Conservation (phyloP, 2,329 filamentous ascomycete genomes). For the Fusarium equiseti region DNA sequence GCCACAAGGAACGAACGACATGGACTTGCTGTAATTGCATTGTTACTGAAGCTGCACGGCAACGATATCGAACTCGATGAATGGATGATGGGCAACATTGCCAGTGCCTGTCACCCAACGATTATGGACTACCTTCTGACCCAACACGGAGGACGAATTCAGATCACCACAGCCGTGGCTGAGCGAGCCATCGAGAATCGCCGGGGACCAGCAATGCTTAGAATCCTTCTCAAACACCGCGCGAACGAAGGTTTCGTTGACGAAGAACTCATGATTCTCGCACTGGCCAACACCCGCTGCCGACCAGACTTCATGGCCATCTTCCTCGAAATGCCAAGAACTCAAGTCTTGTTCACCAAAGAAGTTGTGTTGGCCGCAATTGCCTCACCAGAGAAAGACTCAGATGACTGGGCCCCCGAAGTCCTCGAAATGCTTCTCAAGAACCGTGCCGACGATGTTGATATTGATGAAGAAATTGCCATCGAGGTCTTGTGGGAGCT, state of each 20-base stretch:
- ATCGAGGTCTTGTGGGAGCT: slow-evolving; percentile 19
- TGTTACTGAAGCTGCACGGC: slow-evolving; percentile 21
- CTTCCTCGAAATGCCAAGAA: slow-evolving; percentile 26
- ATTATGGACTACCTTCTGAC: slow-evolving; percentile 29
- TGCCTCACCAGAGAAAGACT: slow-evolving; percentile 15
- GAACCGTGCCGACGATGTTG: slow-evolving; percentile 24
- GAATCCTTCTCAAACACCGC: slow-evolving; percentile 29
- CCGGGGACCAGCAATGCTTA: slow-evolving; percentile 28
- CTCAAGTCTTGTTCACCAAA: slow-evolving; percentile 22
- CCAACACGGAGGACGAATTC: slow-evolving; percentile 14
- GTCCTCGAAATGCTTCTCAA: slow-evolving; percentile 33
- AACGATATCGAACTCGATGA: slow-evolving; percentile 17
- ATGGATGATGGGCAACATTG: slow-evolving; percentile 34
- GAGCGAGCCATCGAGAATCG: slow-evolving; percentile 30
- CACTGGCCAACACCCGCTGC: slow-evolving; percentile 20
- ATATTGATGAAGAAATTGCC: slow-evolving; percentile 27
- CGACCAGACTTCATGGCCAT: slow-evolving; percentile 32
- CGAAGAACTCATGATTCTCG: slow-evolving; percentile 23
- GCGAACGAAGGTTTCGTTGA: slow-evolving; percentile 22
- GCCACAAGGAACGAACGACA: slow-evolving; percentile 23
- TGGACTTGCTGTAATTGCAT: slow-evolving; percentile 14
- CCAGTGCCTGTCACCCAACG: slow-evolving; percentile 18
- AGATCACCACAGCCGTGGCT: slow-evolving; percentile 20
- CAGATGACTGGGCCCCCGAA: slow-evolving; percentile 29
- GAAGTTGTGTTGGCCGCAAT: slow-evolving; percentile 27